Conservation (phyloP, 106 monocot species). For the Dioscorea alata region DNA sequence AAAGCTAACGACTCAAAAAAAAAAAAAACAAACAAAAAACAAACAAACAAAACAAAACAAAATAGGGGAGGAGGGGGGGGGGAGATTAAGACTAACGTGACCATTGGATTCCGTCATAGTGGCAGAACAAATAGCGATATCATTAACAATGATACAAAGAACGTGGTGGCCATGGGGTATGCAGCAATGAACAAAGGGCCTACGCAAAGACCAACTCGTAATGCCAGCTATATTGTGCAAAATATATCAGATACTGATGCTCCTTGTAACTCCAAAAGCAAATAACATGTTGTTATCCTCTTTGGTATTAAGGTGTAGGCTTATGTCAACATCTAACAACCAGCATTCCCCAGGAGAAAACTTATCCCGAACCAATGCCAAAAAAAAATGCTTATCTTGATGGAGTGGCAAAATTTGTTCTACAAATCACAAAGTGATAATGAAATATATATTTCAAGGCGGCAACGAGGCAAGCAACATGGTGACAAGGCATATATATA, state of each 20-base stretch:
- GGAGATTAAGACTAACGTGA: not conserved
- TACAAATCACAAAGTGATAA: too few species aligned
- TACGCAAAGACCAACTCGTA: slow-evolving; percentile 38
- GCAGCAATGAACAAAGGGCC: slow-evolving; percentile 47
- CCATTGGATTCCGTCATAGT: slow-evolving; percentile 24
- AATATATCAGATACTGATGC: slow-evolving; percentile 49
- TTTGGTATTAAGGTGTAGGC: slow-evolving; percentile 4
- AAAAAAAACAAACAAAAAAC: too few species aligned
- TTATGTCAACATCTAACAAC: not conserved
- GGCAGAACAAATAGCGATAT: slow-evolving; percentile 9
- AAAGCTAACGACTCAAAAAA: not conserved
- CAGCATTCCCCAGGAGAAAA: not conserved
- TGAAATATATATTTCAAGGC: too few species aligned
- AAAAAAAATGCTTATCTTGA: too few species aligned
- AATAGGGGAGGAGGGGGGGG: too few species aligned
- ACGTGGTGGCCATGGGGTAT: slow-evolving; percentile 9
- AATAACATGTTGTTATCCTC: too few species aligned
- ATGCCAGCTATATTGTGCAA: slow-evolving; percentile 10
- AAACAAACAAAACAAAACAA: too few species aligned
- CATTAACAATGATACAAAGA: not conserved
- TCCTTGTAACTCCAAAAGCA: too few species aligned
- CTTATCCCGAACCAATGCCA: too few species aligned
- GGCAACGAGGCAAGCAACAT: too few species aligned
- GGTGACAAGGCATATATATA: too few species aligned
- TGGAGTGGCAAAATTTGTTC: too few species aligned